A percentile compares a stretch with the other conserved stretches of the same genome.
These are phyloP conservation scores for Chlorella sp. DNA, from an alignment of 139 green algal genomes.

Conservation along the genomic window DNA sequence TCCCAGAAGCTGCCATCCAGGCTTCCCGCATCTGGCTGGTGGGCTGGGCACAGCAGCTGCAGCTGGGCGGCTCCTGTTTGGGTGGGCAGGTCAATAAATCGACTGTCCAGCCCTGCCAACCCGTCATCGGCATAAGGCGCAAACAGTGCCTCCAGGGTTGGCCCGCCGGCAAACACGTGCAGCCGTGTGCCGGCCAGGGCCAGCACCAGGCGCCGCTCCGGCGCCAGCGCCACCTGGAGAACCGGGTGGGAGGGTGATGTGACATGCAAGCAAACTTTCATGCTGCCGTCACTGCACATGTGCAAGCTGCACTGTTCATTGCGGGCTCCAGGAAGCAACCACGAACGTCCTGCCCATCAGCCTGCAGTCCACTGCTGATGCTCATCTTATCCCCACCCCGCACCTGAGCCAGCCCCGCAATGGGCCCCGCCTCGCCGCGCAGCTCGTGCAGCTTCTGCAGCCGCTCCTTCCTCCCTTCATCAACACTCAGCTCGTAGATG, in stretches of 20 bases:
- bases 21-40: constrained; percentile 1
- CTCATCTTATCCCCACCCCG: no score
- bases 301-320: no score
- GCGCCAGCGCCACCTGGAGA: constrained; percentile 7
- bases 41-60: constrained; percentile 35
- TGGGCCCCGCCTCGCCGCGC: constrained; percentile 16
- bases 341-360: no score
- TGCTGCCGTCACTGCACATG: no score
- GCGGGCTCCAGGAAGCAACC: no score
- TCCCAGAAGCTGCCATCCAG: neutral
- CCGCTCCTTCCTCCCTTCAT: constrained; percentile 62
- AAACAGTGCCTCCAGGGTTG: constrained; percentile 52
- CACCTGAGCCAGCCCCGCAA: constrained; percentile 45
- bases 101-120: neutral
- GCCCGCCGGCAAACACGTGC: constrained; percentile 62
- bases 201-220: constrained; percentile 57
- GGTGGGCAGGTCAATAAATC: constrained; percentile 40
- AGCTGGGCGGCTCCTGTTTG: constrained; percentile 36
- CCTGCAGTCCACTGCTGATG: no score
- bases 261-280: no score
- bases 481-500: constrained; percentile 62
- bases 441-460: constrained; percentile 40
- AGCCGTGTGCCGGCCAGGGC: constrained; percentile 65
- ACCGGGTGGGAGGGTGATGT: neutral
- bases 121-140: constrained; percentile 11